A percentile compares a stretch with the other conserved stretches of the same genome.
Evolutionary conservation across 768 basidiomycete genomes (phyloP).

Genomic region (Floccularia luteovirens): DNA sequence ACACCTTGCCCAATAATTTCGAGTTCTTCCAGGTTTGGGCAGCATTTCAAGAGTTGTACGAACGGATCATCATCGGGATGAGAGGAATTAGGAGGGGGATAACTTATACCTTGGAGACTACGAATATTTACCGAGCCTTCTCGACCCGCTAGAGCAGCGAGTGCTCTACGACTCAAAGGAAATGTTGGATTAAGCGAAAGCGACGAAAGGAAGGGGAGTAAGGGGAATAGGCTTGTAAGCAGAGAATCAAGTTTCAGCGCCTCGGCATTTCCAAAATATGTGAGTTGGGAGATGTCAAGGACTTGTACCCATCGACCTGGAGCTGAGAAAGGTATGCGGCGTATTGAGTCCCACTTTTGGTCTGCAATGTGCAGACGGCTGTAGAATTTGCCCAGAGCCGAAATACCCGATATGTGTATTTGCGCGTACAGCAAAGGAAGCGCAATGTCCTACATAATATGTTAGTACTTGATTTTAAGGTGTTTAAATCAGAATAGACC

Average conservation of each 20-base stretch:
- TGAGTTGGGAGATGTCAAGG: constrained; percentile 61
- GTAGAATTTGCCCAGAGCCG: constrained; percentile 49
- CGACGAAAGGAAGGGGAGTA: constrained; percentile 55
- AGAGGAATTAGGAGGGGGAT: constrained; percentile 27
- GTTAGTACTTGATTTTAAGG: background rate
- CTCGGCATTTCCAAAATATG: constrained; percentile 34
- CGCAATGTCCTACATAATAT: constrained; percentile 43
- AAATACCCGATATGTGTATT: constrained; percentile 34
- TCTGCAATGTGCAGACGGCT: constrained; percentile 55
- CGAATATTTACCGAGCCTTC: constrained; percentile 43
- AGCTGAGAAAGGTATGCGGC: constrained; percentile 78
- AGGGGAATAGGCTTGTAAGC: constrained; percentile 55
- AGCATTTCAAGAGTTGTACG: constrained; percentile 47
- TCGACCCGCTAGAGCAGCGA: constrained; percentile 43
- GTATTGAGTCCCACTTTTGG: constrained; percentile 80
- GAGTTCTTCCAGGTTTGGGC: constrained; percentile 52
- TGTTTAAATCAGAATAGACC: constrained; percentile 6
- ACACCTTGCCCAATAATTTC: constrained; percentile 56
- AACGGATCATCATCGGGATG: constrained; percentile 45
- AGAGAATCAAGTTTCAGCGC: constrained; percentile 53
- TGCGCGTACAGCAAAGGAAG: constrained; percentile 62
- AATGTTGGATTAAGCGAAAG: constrained; percentile 51
- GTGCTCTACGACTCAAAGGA: constrained; percentile 51
- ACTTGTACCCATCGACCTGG: constrained; percentile 83
- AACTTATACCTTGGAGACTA: constrained; percentile 47